A percentile compares a stretch with the other conserved stretches of the same genome.
Conservation (phyloP, 2,329 filamentous ascomycete genomes). For the Gyromitra esculenta region DNA sequence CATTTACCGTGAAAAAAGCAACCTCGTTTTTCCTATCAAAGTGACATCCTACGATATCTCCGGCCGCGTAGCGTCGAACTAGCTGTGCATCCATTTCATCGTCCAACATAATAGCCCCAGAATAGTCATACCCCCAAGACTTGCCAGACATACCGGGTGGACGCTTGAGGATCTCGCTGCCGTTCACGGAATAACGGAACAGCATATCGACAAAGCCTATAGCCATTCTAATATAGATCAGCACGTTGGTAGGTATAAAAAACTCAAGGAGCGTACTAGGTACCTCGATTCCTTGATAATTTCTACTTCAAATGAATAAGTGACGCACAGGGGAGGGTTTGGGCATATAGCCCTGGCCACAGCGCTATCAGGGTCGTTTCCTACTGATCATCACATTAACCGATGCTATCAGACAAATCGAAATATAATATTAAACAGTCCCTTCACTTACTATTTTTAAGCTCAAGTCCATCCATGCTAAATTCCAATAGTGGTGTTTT, state of each 20-base stretch:
- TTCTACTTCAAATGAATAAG: conserved; percentile 24
- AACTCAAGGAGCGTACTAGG: background rate
- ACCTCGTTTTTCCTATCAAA: conserved; percentile 4
- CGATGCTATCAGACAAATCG: background rate
- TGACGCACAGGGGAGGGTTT: background rate
- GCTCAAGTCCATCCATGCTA: conserved; percentile 20
- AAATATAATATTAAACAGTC: background rate
- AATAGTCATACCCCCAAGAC: conserved; percentile 2
- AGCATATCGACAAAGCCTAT: background rate
- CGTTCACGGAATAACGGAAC: background rate
- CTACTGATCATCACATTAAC: background rate
- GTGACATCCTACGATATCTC: conserved; percentile 22
- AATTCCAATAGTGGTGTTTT: background rate
- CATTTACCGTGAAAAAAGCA: conserved; percentile 31
- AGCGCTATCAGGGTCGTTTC: background rate
- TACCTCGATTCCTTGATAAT: background rate
- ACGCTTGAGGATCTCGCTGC: background rate
- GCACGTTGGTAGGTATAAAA: background rate
- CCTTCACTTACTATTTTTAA: background rate
- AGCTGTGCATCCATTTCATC: background rate
- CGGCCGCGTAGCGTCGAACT: background rate
- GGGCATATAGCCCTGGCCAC: background rate
- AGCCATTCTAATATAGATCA: background rate
- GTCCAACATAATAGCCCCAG: background rate
- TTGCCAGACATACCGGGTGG: background rate